Base-by-base conservation (phyloP, 2,329 filamentous ascomycete genomes). In the Dothideomycetes sp. region DNA sequence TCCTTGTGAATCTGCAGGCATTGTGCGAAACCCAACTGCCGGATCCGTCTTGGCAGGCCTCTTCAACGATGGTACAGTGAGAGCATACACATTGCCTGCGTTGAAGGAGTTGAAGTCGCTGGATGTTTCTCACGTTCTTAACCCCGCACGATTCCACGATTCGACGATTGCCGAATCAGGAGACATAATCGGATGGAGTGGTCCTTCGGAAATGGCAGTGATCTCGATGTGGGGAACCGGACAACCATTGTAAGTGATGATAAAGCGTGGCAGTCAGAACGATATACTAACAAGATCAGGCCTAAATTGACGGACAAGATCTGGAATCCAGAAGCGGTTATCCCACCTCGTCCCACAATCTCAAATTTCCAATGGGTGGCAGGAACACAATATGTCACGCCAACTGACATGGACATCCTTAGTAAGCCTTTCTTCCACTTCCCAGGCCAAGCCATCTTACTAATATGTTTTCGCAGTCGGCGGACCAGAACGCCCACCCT, bases 291-390 rank as follows among this genome's bases (percentile, higher is more conserved):
- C 9, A 9, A 11, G 11, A 4, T 11, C 10, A 39, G 36, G 9
- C 49, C 47, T n/a, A 62, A 56, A 30, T 65, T 67, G 12, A 65
- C 76, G n/a, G 88, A 95, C 56, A 76, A 70, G 6, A 69, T 98
- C 3, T 76, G 84, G 61, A 94, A 96, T 56, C 79, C 84, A 0
- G 71, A 83, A 44, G 73, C 84, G 1, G 57, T 74, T 12, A 73
- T 83, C 16, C 89, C 88, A 2, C 73, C 85, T 10, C 78, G 91
- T 2, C 91, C 91, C 1, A 94, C 87, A 0, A 98, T 98, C 45
- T 93, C 84, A 15, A 94, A 93, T 53, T 64, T 98, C 25, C 87
- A 96, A 63, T 98, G 91, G 91, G 86, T 98, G 38, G 83, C 87
- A 0, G 91, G 91, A 4, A 96, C 89, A 1, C 89, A 95, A 61